phyloP scores from a whole-genome alignment of 495 filamentous ascomycete genomes.

The Cairneyella variabilis region DNA sequence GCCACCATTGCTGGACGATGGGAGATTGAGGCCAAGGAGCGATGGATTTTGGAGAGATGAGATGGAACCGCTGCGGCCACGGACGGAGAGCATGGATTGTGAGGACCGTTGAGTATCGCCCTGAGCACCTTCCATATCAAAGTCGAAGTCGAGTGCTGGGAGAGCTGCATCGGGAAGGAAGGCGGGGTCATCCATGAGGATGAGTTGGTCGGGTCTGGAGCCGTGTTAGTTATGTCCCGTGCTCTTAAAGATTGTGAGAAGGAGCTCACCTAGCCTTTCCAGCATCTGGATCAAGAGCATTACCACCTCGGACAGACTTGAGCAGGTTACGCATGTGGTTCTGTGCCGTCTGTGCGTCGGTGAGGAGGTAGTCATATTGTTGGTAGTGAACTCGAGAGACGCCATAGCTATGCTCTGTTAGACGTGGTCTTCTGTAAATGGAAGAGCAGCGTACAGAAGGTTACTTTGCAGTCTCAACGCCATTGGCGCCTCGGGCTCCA shows the following conservation, averaged over 20 bases:
- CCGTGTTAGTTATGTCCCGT: no score
- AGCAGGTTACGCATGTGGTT: constrained; percentile 65
- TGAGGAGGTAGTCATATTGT: constrained; percentile 80
- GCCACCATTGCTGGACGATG: constrained; percentile 21
- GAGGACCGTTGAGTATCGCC: constrained; percentile 33
- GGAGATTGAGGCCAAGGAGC: constrained; percentile 27
- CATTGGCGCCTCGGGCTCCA: constrained; percentile 79
- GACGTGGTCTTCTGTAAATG: constrained; percentile 32
- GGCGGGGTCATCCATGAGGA: constrained; percentile 80
- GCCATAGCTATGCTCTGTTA: constrained; percentile 56
- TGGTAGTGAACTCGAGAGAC: constrained; percentile 80
- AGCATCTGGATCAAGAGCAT: constrained; percentile 64
- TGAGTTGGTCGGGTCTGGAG: constrained; percentile 69
- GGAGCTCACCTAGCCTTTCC: constrained; percentile 63
- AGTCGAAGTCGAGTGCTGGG: constrained; percentile 52
- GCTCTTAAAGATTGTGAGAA: no score
- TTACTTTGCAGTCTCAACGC: constrained; percentile 90
- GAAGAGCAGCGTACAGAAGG: constrained; percentile 46
- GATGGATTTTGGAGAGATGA: constrained; percentile 17
- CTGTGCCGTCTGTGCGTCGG: constrained; percentile 74
- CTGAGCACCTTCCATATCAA: constrained; percentile 44
- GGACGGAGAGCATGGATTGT: constrained; percentile 32
- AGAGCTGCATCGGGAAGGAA: constrained; percentile 70
- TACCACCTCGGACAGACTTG: constrained; percentile 34
- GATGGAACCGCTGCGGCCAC: constrained; percentile 25